Evolutionary conservation across 139 green algal species (phyloP).

Genomic region (Chlorella sorokiniana): DNA sequence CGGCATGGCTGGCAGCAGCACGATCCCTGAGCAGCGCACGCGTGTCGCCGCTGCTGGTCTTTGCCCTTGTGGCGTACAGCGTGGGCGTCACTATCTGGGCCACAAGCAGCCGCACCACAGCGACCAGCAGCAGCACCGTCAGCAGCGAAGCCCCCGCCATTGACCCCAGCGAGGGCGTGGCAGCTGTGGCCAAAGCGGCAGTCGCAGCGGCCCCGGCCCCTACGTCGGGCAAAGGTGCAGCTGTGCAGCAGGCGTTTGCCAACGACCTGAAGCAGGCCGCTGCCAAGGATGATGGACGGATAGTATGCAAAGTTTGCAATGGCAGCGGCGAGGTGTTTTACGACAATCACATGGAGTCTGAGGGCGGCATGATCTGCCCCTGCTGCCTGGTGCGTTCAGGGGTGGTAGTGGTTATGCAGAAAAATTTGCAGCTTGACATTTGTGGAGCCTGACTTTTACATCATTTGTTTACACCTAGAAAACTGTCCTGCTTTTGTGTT

Average conservation of each 20-base stretch:
- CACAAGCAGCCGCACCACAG: not conserved
- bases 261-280: not conserved
- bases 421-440: not conserved
- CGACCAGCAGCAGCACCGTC: not conserved
- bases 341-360: constrained; percentile 2
- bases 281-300: not conserved
- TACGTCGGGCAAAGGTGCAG: not conserved
- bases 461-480: not conserved
- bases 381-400: constrained; percentile 33
- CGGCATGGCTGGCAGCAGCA: not conserved
- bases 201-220: not conserved
- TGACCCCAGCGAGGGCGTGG: not conserved
- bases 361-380: constrained; percentile 6
- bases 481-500: not conserved
- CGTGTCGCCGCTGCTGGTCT: not conserved
- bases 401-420: not conserved
- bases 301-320: constrained; percentile 14
- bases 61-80: not conserved
- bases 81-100: constrained; percentile 5
- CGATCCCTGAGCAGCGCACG: not conserved
- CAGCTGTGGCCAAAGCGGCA: not conserved
- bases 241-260: not conserved
- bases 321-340: constrained; percentile 1
- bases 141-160: not conserved
- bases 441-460: not conserved